Evolutionary conservation across 306 rosid genomes (phyloP).

Genomic region (Hippophae gyantsensis): DNA sequence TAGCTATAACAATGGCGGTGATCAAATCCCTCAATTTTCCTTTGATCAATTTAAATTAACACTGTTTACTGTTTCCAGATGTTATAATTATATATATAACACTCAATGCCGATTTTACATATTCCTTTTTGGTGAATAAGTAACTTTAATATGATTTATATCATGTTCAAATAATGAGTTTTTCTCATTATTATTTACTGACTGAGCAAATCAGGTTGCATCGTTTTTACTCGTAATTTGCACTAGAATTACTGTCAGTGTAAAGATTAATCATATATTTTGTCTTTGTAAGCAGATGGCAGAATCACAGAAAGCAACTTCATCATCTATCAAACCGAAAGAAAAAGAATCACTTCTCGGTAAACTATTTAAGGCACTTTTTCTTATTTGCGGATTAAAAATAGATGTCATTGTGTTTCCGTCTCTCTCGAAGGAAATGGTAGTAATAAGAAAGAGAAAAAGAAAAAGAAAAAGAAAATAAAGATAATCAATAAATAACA

Average conservation of each 20-base stretch:
- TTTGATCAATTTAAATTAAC: too few species aligned
- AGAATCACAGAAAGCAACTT: conserved; percentile 45
- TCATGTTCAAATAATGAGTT: too few species aligned
- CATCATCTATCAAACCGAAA: conserved; percentile 40
- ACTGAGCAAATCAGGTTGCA: not conserved
- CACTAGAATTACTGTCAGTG: conserved; percentile 15
- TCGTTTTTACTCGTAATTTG: conserved; percentile 12
- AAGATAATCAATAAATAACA: not conserved
- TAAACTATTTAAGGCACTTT: conserved; percentile 27
- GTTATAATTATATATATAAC: too few species aligned
- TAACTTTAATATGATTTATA: too few species aligned
- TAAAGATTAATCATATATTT: conserved; percentile 10
- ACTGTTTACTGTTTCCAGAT: too few species aligned
- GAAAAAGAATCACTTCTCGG: conserved; percentile 48
- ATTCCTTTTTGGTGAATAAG: too few species aligned
- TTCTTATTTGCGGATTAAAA: not conserved
- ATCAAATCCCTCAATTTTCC: too few species aligned
- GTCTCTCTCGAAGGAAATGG: not conserved
- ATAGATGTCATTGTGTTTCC: not conserved
- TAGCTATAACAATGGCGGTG: too few species aligned
- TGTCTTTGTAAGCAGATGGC: conserved; percentile 40
- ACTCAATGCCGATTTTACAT: too few species aligned
- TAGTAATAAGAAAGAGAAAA: not conserved
- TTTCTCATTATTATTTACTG: too few species aligned
- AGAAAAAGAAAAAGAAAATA: not conserved